A percentile compares a stretch with the other conserved stretches of the same genome.
These are phyloP conservation scores for Colletotrichum camelliae DNA, from an alignment of 2,329 filamentous ascomycete species.

Conservation along the genomic window DNA sequence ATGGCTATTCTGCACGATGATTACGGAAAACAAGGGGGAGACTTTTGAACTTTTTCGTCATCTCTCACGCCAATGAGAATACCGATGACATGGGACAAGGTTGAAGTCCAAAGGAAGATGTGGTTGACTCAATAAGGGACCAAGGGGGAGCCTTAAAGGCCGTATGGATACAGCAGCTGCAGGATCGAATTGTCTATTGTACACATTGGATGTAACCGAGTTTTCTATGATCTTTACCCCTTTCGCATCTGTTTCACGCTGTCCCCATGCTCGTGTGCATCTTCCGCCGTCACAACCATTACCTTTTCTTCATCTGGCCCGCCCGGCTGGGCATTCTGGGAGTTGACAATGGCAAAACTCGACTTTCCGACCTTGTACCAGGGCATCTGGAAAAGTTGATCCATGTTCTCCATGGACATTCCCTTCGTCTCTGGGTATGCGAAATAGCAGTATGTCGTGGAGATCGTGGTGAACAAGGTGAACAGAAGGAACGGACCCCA, in stretches of 20 bases:
- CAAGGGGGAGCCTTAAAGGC: background rate
- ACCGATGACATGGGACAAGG: background rate
- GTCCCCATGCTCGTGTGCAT: background rate
- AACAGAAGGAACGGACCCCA: background rate
- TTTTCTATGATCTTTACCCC: background rate
- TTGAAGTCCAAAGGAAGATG: background rate
- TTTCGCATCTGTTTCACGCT: background rate
- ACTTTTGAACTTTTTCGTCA: too few species aligned
- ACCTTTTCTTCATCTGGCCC: background rate
- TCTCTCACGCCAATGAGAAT: background rate
- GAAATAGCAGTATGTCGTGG: constrained; percentile 35
- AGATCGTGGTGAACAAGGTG: background rate
- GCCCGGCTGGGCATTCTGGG: background rate
- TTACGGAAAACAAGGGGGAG: background rate
- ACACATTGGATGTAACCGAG: background rate
- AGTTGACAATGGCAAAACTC: background rate
- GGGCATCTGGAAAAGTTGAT: background rate
- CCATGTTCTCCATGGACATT: background rate
- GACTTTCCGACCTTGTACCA: background rate
- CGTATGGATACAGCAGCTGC: background rate
- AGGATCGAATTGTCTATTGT: background rate
- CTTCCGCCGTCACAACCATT: background rate
- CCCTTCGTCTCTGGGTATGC: constrained; percentile 45
- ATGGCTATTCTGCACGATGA: background rate
- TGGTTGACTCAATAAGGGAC: background rate